Evolutionary conservation across 106 monocot genomes (phyloP).

Genomic region (Allium cepa): DNA sequence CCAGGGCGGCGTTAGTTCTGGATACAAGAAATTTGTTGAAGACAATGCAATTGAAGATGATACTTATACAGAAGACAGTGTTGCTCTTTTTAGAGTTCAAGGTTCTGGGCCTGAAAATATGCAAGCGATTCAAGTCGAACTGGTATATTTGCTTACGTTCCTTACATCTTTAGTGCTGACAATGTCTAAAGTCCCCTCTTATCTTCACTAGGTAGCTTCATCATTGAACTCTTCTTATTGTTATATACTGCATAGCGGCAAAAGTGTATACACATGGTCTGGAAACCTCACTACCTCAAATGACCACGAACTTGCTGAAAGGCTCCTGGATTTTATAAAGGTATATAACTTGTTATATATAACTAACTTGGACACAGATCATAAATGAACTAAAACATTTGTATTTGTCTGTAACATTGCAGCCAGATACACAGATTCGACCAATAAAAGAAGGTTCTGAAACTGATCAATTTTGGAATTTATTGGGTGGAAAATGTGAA

Average conservation of each 20-base stretch:
- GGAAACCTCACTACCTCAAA: conserved; percentile 65
- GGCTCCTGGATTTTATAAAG: conserved; percentile 94
- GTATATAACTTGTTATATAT: conserved; percentile 12
- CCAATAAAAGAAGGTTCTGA: conserved; percentile 89
- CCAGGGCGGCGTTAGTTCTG: conserved; percentile 89
- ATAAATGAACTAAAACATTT: background rate
- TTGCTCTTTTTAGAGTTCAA: conserved; percentile 88
- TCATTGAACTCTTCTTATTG: conserved; percentile 97
- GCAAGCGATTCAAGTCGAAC: conserved; percentile 97
- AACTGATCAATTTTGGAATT: conserved; percentile 85
- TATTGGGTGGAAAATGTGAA: conserved; percentile 83
- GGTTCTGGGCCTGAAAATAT: conserved; percentile 95
- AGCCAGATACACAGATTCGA: conserved; percentile 85
- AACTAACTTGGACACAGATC: background rate
- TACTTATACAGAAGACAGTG: conserved; percentile 69
- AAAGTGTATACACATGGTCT: conserved; percentile 85
- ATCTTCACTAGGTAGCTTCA: conserved; percentile 66
- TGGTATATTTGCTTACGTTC: conserved; percentile 29
- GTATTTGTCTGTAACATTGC: background rate
- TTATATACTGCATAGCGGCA: conserved; percentile 82
- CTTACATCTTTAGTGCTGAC: background rate
- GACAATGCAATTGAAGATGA: conserved; percentile 54
- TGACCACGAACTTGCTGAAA: conserved; percentile 90
- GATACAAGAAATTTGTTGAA: conserved; percentile 68
- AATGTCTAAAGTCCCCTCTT: background rate